Evolutionary conservation across 208 protist species (phyloP).

Genomic region (Leishmania major): DNA sequence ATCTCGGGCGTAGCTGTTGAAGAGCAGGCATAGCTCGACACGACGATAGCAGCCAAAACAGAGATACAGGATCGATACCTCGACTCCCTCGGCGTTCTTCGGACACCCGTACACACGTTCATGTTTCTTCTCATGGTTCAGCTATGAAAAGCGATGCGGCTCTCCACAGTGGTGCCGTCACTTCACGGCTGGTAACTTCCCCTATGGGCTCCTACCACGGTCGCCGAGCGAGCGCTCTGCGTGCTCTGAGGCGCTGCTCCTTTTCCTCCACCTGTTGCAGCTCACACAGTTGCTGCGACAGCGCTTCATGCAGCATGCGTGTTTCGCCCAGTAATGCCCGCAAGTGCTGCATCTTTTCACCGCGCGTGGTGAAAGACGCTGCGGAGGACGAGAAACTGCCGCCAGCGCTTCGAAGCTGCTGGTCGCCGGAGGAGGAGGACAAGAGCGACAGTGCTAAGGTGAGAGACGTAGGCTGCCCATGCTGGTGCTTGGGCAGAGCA

Average conservation of each 20-base stretch:
- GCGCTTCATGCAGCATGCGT: conserved; percentile 8
- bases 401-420: not conserved
- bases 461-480: not conserved
- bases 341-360: conserved; percentile 3
- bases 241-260: not conserved
- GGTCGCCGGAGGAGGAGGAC: not conserved
- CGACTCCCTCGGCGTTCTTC: not conserved
- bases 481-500: not conserved
- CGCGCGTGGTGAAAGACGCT: not conserved
- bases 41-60: not conserved
- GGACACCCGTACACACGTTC: not conserved
- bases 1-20: not conserved
- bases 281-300: conserved; percentile 20
- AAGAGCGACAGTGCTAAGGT: not conserved
- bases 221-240: not conserved
- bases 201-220: not conserved
- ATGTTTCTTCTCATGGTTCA: not conserved
- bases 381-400: not conserved
- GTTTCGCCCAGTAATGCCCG: conserved; percentile 14
- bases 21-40: not conserved
- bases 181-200: not conserved
- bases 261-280: conserved; percentile 8
- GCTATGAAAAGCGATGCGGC: not conserved
- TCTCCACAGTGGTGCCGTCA: too few relatives aligned
- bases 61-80: not conserved